phyloP scores from a whole-genome alignment of 805 yeast species.

The Candida pseudofarinosa region DNA sequence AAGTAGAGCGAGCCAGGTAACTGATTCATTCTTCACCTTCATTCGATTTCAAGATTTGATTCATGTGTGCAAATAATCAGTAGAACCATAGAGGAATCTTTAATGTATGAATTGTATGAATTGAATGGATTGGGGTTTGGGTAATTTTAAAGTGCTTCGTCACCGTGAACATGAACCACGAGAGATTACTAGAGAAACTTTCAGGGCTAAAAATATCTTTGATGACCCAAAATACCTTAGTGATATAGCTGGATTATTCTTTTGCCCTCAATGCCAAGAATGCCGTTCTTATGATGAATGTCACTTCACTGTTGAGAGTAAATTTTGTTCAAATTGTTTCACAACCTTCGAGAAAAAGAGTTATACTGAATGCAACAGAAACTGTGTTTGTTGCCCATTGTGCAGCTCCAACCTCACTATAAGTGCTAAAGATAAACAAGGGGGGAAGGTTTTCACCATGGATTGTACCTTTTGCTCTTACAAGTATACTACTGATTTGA shows the following conservation, averaged over 20 bases:
- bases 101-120: not conserved
- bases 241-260: constrained; percentile 17
- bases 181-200: not conserved
- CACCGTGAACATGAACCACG: not conserved
- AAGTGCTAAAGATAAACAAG: constrained; percentile 9
- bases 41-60: too few species aligned
- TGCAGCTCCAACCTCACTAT: constrained; percentile 28
- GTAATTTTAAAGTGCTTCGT: not conserved
- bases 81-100: too few species aligned
- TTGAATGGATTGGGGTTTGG: not conserved
- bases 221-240: not conserved
- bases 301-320: constrained; percentile 19
- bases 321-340: constrained; percentile 37
- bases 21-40: too few species aligned
- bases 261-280: constrained; percentile 35
- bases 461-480: constrained; percentile 35
- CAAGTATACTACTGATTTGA: constrained; percentile 29
- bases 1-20: too few species aligned
- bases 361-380: constrained; percentile 26
- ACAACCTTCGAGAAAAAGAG: constrained; percentile 27
- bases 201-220: not conserved
- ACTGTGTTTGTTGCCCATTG: constrained; percentile 37
- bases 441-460: constrained; percentile 33
- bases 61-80: too few species aligned
- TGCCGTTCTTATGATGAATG: constrained; percentile 27